phyloP scores from a whole-genome alignment of 768 basidiomycete genomes.

The Suillus sp. region DNA sequence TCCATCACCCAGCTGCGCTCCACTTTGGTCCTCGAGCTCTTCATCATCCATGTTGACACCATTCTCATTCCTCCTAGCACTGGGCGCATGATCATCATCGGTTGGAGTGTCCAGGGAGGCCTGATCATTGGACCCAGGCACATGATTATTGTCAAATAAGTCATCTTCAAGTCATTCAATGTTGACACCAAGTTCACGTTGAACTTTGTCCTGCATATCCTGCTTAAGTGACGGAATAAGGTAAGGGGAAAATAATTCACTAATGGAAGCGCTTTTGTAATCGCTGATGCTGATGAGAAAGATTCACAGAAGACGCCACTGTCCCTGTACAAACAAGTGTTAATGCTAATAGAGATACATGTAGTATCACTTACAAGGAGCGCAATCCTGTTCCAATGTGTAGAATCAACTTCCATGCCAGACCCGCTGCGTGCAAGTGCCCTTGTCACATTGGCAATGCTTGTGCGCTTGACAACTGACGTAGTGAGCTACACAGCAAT shows the following conservation, averaged over 20 bases:
- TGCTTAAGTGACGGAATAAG: too few relatives aligned
- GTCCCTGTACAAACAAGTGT: too few relatives aligned
- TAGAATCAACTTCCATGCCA: slow-evolving; percentile 11
- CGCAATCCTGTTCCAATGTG: slow-evolving; percentile 10
- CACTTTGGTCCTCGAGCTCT: not conserved
- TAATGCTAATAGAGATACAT: not conserved
- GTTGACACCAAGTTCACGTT: too few relatives aligned
- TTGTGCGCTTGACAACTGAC: slow-evolving; percentile 5
- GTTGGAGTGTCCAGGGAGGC: not conserved
- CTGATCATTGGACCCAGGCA: not conserved
- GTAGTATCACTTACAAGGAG: slow-evolving; percentile 4
- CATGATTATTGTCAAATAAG: not conserved
- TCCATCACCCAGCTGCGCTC: not conserved
- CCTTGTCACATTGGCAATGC: slow-evolving; percentile 1
- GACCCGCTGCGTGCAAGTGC: not conserved
- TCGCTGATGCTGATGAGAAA: too few relatives aligned
- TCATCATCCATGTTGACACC: not conserved
- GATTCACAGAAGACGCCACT: too few relatives aligned
- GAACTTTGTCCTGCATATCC: too few relatives aligned
- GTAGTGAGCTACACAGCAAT: not conserved
- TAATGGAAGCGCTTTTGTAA: too few relatives aligned
- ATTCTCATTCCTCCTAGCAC: not conserved
- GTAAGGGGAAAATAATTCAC: too few relatives aligned
- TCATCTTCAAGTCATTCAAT: not conserved
- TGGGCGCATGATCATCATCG: not conserved